Evolutionary conservation across 345 rosid genomes (phyloP).

Genomic region (Salix exigua): DNA sequence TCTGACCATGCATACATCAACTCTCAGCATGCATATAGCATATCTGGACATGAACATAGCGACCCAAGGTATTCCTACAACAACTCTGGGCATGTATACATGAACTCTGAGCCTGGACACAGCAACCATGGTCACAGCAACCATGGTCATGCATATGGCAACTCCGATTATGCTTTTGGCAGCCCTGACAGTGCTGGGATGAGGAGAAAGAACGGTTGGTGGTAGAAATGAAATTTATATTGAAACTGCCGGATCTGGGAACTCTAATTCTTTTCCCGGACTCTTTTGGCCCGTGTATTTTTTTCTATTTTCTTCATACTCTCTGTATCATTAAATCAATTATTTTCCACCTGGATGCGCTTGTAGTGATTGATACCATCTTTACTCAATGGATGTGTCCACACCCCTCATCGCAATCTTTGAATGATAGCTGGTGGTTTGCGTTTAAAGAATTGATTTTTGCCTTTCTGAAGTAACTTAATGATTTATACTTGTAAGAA

Average conservation of each 20-base stretch:
- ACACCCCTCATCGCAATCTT: neutral
- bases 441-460: neutral
- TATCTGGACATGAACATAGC: neutral
- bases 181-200: conserved; percentile 18
- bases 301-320: neutral
- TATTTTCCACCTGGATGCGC: neutral
- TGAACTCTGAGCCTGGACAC: too few relatives aligned
- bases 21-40: neutral
- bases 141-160: neutral
- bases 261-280: neutral
- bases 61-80: neutral
- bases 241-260: neutral
- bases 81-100: too few relatives aligned
- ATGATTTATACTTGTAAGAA: neutral
- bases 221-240: conserved; percentile 21
- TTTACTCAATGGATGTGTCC: neutral
- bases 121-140: too few relatives aligned
- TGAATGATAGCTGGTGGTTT: neutral
- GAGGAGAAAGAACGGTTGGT: conserved; percentile 34
- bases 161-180: conserved; percentile 12
- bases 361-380: neutral
- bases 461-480: neutral
- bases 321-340: neutral
- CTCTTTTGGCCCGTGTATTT: neutral
- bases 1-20: neutral